Percentiles rank a stretch among this genome's conserved stretches.
Conservation (phyloP, 2,329 filamentous ascomycete species). For the Ceratocystis ficicola region DNA sequence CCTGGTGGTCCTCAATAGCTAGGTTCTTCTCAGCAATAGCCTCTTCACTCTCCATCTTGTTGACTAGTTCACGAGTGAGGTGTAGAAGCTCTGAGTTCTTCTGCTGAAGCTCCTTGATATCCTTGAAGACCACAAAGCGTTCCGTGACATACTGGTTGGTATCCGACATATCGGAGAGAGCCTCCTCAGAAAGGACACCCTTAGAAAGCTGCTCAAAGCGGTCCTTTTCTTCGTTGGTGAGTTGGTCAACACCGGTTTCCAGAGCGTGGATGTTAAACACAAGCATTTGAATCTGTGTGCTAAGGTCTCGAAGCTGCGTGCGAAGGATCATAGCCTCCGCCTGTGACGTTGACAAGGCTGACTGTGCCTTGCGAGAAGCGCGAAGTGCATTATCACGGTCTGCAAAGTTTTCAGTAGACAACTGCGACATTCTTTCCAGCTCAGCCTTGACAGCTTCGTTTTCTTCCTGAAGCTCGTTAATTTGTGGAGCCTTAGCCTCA, state of each 20-base stretch:
- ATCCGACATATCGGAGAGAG: conserved; percentile 62
- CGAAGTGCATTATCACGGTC: conserved; percentile 70
- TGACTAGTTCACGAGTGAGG: conserved; percentile 71
- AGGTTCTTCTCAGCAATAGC: conserved; percentile 55
- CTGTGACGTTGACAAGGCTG: conserved; percentile 50
- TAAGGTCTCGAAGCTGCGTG: conserved; percentile 78
- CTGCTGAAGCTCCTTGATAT: conserved; percentile 69
- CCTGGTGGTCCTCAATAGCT: conserved; percentile 52
- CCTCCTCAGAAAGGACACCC: conserved; percentile 60
- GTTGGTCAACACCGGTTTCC: conserved; percentile 62
- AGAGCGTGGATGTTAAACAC: conserved; percentile 74
- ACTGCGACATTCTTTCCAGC: conserved; percentile 69
- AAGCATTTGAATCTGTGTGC: conserved; percentile 80
- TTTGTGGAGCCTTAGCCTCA: conserved; percentile 75
- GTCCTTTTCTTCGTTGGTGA: conserved; percentile 58
- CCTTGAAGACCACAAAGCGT: conserved; percentile 79
- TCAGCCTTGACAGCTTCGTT: conserved; percentile 69
- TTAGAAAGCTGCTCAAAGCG: conserved; percentile 67
- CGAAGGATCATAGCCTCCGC: conserved; percentile 67
- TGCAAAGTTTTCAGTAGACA: conserved; percentile 69
- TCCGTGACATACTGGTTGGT: conserved; percentile 83
- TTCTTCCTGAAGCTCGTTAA: conserved; percentile 73
- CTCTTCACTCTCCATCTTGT: conserved; percentile 84
- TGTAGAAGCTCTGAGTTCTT: conserved; percentile 78
- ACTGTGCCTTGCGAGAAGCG: conserved; percentile 64